These are phyloP conservation scores for Schizopora paradoxa DNA, from an alignment of 1,284 basidiomycete genomes.

Conservation along the genomic window DNA sequence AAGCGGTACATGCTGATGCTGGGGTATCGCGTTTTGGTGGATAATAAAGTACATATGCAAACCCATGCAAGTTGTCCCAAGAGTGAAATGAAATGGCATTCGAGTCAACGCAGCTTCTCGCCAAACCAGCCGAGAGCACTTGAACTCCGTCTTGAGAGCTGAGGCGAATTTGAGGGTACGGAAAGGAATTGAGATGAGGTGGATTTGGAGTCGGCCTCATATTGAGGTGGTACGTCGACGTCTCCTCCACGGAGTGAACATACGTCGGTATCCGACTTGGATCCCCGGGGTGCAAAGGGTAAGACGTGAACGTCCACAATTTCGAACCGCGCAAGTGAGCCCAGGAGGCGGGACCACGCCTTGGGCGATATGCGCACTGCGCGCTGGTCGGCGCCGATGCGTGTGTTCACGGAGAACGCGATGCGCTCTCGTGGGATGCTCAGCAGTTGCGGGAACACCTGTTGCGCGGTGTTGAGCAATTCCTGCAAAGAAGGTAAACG, in stretches of 20 bases:
- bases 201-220: too few relatives aligned
- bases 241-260: conserved; percentile 10
- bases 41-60: too few relatives aligned
- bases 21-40: too few relatives aligned
- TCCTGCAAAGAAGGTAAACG: conserved; percentile 34
- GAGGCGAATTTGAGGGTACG: too few relatives aligned
- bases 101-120: too few relatives aligned
- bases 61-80: too few relatives aligned
- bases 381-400: conserved; percentile 28
- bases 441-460: conserved; percentile 43
- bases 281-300: conserved; percentile 7
- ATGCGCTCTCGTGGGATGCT: conserved; percentile 37
- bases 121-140: too few relatives aligned
- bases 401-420: conserved; percentile 38
- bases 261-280: conserved; percentile 11
- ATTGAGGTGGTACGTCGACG: not conserved
- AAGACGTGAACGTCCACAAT: conserved; percentile 45
- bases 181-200: too few relatives aligned
- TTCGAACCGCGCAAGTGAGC: conserved; percentile 45
- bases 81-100: too few relatives aligned
- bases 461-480: conserved; percentile 46
- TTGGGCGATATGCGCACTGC: conserved; percentile 47
- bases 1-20: too few relatives aligned
- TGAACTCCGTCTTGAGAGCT: too few relatives aligned
- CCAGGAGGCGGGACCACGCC: conserved; percentile 48